These are phyloP conservation scores for Rhodotorula sphaerocarpa DNA, from an alignment of 768 basidiomycete species.

Conservation along the genomic window DNA sequence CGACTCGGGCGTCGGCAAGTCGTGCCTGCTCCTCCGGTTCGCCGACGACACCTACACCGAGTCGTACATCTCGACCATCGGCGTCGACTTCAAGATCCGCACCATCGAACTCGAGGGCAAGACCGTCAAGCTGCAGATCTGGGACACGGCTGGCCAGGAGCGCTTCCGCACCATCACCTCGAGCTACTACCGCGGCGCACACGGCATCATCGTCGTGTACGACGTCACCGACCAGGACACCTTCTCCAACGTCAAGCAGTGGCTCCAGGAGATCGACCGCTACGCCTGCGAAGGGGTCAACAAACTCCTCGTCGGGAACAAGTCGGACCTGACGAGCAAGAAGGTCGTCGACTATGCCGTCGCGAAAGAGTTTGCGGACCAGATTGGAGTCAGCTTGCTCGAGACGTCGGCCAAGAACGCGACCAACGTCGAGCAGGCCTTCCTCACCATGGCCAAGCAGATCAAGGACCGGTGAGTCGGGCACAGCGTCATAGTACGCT, in stretches of 20 bases:
- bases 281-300: conserved; percentile 98
- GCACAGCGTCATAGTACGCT: too few species aligned
- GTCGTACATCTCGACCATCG: conserved; percentile 90
- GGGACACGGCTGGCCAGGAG: conserved; percentile 99
- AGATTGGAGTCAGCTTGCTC: conserved; percentile 88
- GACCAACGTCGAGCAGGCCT: conserved; percentile 95
- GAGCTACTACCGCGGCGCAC: conserved; percentile 99
- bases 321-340: conserved; percentile 84
- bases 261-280: conserved; percentile 42
- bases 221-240: conserved; percentile 69
- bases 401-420: conserved; percentile 97
- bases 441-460: conserved; percentile 77
- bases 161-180: conserved; percentile 97
- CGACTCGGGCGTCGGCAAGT: conserved; percentile 77
- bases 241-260: conserved; percentile 77
- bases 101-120: conserved; percentile 98
- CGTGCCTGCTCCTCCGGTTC: conserved; percentile 60
- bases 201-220: conserved; percentile 96
- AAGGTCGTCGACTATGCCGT: conserved; percentile 53
- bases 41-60: conserved; percentile 99
- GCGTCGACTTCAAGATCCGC: conserved; percentile 98
- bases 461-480: conserved; percentile 37
- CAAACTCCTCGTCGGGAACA: conserved; percentile 98
- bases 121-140: conserved; percentile 93
- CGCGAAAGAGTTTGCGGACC: conserved; percentile 67